Evolutionary conservation across 345 rosid species (phyloP), one percentile per base, ranked within the genome.

Genomic region (Salix caprea): DNA sequence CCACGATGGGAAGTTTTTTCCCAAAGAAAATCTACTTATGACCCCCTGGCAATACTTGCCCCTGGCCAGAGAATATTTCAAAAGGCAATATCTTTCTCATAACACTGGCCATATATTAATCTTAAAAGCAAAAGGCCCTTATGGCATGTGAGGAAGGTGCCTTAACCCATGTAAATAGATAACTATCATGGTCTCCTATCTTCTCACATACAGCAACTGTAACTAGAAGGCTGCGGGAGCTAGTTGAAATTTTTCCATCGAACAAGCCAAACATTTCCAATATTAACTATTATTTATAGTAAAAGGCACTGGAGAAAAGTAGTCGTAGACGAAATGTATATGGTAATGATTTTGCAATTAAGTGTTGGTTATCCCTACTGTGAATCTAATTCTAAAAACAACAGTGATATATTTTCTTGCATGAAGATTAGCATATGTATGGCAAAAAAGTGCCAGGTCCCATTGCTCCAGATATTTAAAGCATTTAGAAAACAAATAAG

Each of bases 51-150:
- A 74, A 90, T 91, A 77, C 96, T 95, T 39, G 97, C 97, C 34
- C 99, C 99, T 26, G 97, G 99, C 71, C 99, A 93, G 64, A 70
- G 92, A 78, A 91, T 95, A 74, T 95, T 95, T 85, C 87, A 82
- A 61, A 94, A 92, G 86, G 77, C 86, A 23, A 74, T 76, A 61
- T 76, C 87, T 77, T 83, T 82, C 85, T 87, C 91, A 70, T 82
- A 80, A 91, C 81, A 71, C 42, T 52, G 74, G 54, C 77, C 60
- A 67, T 26, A 71, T 54, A 72, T 77, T 10, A 68, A 6, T 61
- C 44, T 50, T 52, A 56, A 28, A 64, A 67, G 36, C n/a, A 28
- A 42, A 79, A 65, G 42, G 67, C 71, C 74, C 77, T 67, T 16
- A 30, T 56, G 52, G 50, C 79, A 73, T 74, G 71, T 74, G 72